Conservation (phyloP, 1,284 basidiomycete genomes). For the Earliella scabrosa region DNA sequence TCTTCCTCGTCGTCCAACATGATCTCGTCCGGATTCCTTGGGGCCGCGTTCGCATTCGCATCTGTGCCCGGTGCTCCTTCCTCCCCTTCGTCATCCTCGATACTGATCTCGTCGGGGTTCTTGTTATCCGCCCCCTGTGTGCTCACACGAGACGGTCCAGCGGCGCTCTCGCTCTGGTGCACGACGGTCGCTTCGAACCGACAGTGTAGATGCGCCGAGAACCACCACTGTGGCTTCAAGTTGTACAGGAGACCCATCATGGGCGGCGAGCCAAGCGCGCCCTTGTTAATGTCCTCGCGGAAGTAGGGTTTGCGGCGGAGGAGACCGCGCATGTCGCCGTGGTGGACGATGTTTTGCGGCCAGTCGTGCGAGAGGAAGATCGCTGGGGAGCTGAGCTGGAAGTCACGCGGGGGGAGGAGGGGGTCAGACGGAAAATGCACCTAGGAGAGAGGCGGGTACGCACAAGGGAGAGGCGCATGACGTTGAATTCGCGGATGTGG, state of each 20-base stretch:
- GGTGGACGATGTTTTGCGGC: conserved; percentile 86
- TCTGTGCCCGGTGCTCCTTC: conserved; percentile 9
- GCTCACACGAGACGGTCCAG: no score
- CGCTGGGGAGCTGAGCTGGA: conserved; percentile 62
- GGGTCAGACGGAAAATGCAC: background rate
- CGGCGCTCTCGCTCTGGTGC: no score
- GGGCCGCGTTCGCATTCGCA: background rate
- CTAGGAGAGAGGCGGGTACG: conserved; percentile 29
- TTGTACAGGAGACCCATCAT: conserved; percentile 78
- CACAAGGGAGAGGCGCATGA: conserved; percentile 82
- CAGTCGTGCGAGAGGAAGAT: conserved; percentile 97
- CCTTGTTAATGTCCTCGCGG: conserved; percentile 70
- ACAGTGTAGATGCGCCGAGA: conserved; percentile 93
- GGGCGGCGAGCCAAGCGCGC: conserved; percentile 88
- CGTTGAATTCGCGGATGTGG: conserved; percentile 88
- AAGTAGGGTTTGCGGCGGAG: conserved; percentile 87
- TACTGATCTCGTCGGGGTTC: conserved; percentile 48
- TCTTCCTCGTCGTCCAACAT: conserved; percentile 64
- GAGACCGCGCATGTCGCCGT: conserved; percentile 74
- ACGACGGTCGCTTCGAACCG: conserved; percentile 75
- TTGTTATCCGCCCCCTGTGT: conserved; percentile 45
- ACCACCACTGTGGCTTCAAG: conserved; percentile 92
- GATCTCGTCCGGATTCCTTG: conserved; percentile 74
- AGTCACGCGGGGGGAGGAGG: background rate
- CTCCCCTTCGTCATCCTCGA: conserved; percentile 33